Evolutionary conservation across 352 stramenopile genomes (phyloP), one percentile per base, ranked within the genome.

Genomic region (Phytophthora pistaciae): DNA sequence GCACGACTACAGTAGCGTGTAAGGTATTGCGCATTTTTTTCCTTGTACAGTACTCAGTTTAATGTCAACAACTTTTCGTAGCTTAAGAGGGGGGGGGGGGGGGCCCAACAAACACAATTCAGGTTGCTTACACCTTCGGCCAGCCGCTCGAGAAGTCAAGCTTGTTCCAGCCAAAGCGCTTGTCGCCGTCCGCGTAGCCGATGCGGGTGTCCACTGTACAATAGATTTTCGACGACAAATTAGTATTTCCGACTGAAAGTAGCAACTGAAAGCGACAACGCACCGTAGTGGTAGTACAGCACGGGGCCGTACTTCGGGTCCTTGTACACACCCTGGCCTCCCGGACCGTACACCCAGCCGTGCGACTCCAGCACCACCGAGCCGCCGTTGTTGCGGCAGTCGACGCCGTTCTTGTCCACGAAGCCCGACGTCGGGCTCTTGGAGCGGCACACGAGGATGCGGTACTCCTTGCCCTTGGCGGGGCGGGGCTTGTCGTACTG

Each of bases 251-350:
- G 9, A 53, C 8, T 38, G 8, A 38, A 38, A 38, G 8, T 8
- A 38, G 13, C 33, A 38, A 11, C 8, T 38, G 7, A 38, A 38
- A 9, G 3, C 33, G 7, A 38, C 33, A 38, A 38, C 33, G 33
- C 7, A 86, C 80, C 80, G 72, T 87, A 85, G 67, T 89, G 79
- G 50, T 87, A 89, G 75, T 89, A 87, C 29, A 85, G 38, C 14
- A 87, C 73, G 6, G 77, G 79, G 3, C 75, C 77, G 21, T 85
- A 60, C 25, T 58, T 82, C 9, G 75, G 73, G 50, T 89, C 81
- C 0, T 85, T 59, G 64, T 79, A 84, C 20, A 87, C 81, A 18
- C 79, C 78, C 48, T 86, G 78, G 9, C 78, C 81, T 48, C 78
- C 81, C 3, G 81, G 81, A 1, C 75, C 81, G 55, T 87, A 87